phyloP scores from a whole-genome alignment of 495 filamentous ascomycete genomes.

The Neurospora sp. region DNA sequence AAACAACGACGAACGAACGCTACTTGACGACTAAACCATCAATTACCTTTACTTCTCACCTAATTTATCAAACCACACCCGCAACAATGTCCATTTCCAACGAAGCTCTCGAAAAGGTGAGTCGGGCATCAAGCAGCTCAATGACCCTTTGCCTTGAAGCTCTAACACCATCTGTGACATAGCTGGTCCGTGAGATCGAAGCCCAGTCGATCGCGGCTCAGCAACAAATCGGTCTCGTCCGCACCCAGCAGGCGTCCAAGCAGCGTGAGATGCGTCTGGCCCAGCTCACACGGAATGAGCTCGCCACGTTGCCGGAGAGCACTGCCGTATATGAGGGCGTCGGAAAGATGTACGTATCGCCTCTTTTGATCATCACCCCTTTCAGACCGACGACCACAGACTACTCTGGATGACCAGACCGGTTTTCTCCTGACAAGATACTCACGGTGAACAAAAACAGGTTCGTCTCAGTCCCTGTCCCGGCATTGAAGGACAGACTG shows the following conservation, averaged over 20 bases:
- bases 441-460: slow-evolving; percentile 32
- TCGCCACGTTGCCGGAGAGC: slow-evolving; percentile 62
- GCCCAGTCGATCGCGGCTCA: slow-evolving; percentile 76
- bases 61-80: no score
- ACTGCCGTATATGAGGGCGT: slow-evolving; percentile 90
- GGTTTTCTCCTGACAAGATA: background rate
- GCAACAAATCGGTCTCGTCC: slow-evolving; percentile 83
- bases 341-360: slow-evolving; percentile 74
- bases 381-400: slow-evolving; percentile 4
- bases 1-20: background rate
- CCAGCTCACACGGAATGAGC: slow-evolving; percentile 77
- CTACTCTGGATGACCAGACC: background rate
- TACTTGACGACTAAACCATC: background rate
- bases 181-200: slow-evolving; percentile 94
- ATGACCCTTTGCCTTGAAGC: background rate
- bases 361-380: background rate
- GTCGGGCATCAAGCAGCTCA: slow-evolving; percentile 3
- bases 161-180: slow-evolving; percentile 1
- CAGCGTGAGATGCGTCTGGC: slow-evolving; percentile 82
- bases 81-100: slow-evolving; percentile 85
- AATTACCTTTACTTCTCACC: background rate
- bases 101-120: slow-evolving; percentile 88
- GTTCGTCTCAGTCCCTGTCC: slow-evolving; percentile 74
- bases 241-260: slow-evolving; percentile 75
- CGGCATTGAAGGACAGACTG: slow-evolving; percentile 64